Base-by-base conservation (phyloP, 495 filamentous ascomycete genomes). In the Evernia prunastri region DNA sequence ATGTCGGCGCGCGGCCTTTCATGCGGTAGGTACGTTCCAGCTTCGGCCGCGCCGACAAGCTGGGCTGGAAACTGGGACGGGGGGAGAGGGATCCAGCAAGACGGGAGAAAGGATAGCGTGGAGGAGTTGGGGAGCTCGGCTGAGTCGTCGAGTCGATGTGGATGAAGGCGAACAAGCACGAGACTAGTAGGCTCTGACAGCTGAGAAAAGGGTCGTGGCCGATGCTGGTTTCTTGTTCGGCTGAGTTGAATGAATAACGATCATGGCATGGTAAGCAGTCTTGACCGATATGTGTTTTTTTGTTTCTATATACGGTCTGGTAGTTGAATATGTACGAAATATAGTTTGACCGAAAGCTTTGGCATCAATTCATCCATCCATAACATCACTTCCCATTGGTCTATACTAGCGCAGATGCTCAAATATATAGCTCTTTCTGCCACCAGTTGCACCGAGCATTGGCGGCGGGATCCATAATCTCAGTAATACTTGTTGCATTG, bases 401-500 rank as follows among this genome's bases (percentile, higher is more conserved):
- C 31, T 15, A 17, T 31, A 31, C 49, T 17, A 17, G 3, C 51
- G 6, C 29, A 33, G 51, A 36, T 4, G 8, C 31, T 59, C 45
- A 66, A 17, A 58, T 33, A 35, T 69, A 69, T 53, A 70, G 15
- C 36, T 47, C 60, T 35, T 70, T 68, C 63, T 70, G 68, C 77
- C 77, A 79, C 64, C 68, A 78, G n/a, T 59, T 51, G 70, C 78
- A 80, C n/a, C 83, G 67, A 37, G 58, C 61, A 60, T 80, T 82
- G 10, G 74, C 75, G 23, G 76, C 75, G 13, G 72, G 68, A 69
- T 85, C 82, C 66, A 64, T 72, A 43, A 73, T 73, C 36, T 72
- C 62, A 5, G 66, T 71, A 43, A 85, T 79, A 20, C 72, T 72
- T 10, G 70, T 65, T 31, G 74, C 67, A 29, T 77, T 77, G 45